Conservation (phyloP, 306 rosid genomes). For the Nissolia schottii region DNA sequence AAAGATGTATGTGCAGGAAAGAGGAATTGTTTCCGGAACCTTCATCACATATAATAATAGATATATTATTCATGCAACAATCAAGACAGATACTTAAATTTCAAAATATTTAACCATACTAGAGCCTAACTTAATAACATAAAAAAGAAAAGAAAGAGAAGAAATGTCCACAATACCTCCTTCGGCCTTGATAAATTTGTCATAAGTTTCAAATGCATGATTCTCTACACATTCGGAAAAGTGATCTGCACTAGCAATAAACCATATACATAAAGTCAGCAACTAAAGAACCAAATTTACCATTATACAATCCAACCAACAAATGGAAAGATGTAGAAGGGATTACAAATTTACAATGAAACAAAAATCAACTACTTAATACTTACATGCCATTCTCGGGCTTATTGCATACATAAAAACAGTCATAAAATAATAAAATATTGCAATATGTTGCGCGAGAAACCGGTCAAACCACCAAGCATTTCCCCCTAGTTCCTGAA, state of each 20-base stretch:
- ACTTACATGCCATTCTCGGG: conserved; percentile 99
- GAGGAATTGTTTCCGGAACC: neutral
- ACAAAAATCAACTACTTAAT: conserved; percentile 8
- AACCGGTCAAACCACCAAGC: conserved; percentile 97
- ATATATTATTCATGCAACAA: neutral
- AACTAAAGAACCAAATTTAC: conserved; percentile 15
- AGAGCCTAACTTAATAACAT: neutral
- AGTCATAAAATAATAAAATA: conserved; percentile 77
- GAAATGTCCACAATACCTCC: conserved; percentile 56
- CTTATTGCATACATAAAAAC: conserved; percentile 71
- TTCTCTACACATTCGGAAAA: conserved; percentile 91
- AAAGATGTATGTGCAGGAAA: conserved; percentile 12
- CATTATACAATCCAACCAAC: conserved; percentile 11
- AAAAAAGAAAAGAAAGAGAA: neutral
- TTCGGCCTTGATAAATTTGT: conserved; percentile 73
- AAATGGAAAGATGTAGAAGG: conserved; percentile 9
- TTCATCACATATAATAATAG: neutral
- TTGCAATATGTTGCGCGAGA: conserved; percentile 92
- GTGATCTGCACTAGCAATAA: conserved; percentile 71
- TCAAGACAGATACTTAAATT: neutral
- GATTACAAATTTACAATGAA: conserved; percentile 1
- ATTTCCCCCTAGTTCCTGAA: conserved; percentile 98
- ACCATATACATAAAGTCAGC: conserved; percentile 14
- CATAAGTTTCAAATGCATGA: conserved; percentile 90
- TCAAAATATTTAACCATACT: no score